Evolutionary conservation across 495 filamentous ascomycete species (phyloP), one percentile per base, ranked within the genome.

Genomic region (Penicillium lividum): DNA sequence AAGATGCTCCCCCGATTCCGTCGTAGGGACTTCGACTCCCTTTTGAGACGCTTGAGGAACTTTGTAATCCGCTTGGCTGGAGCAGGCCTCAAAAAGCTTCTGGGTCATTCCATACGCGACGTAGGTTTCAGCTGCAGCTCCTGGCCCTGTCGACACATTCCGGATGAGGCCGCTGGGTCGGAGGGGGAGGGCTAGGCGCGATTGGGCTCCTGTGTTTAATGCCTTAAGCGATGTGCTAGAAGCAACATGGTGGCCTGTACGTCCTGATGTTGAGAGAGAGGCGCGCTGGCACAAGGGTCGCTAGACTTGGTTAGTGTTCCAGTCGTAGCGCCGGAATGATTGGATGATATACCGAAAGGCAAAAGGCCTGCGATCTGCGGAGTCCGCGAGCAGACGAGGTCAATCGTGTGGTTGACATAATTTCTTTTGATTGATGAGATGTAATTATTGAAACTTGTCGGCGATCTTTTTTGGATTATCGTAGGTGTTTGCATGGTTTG

Each of bases 71-170:
- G 88, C 92, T 65, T 92, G 89, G 28, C 63, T 71, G 7, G 86
- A 84, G 71, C 93, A 96, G 61, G 88, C 81, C 61, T 89, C 87
- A 68, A 89, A 90, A 25, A 97, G 78, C 50, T 81, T 79, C 73
- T 94, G 86, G 22, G 91, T 96, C 52, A 86, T 83, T 54, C 84
- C 84, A 65, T 90, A 91, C 13, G 89, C 89, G 31, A 88, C 77
- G 67, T 94, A 95, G 2, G 85, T 87, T 57, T 90, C 86, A 10
- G 82, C 81, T 0, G 82, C 68, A 5, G 65, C 74, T 15, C 73
- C 73, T 13, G 74, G 69, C 10, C 67, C 65, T 2, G 69, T 68
- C 33, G 62, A 58, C 2, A 73, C 64, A 72, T 68, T 60, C 43
- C 65, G 70, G 18, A 71, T 67, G 55, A 76, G 56, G 54, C 30